Evolutionary conservation across 2,329 filamentous ascomycete genomes (phyloP), one percentile per base, ranked within the genome.

Genomic region (Cladophialophora chaetospira): DNA sequence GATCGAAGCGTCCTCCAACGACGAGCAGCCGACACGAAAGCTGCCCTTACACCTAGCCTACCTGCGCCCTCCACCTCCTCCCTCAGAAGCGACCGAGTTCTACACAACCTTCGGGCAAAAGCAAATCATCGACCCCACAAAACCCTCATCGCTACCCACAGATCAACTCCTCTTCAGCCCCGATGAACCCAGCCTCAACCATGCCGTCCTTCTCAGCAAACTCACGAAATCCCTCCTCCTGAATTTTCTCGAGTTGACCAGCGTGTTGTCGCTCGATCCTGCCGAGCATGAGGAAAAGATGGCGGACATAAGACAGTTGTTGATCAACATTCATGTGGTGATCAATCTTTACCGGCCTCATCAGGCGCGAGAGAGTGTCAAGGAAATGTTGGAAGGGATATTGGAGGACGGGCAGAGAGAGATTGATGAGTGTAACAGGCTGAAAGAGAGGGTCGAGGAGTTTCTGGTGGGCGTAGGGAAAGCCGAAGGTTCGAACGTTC

Each of bases 321-420:
- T 96, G 62, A 86, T 93, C 71, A 97, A 97, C 71, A 88, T 95
- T 68, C 91, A 97, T 73, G 90, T 95, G 68, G 81, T 96, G 52
- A 85, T 97, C 63, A 99, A 99, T 72, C 87, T 96, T 72, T 97
- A 96, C 74, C 83, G 93, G 28, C 92, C 92, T 8, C 92, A 97
- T 70, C 93, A 97, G 75, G 91, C 92, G 21, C 78, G 93, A 42
- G 92, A 97, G 75, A 91, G 87, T 25, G 78, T 96, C 56, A 96
- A 96, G 28, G 75, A 87, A 64, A 83, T 93, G 77, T 91, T 97
- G 88, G 89, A 96, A 73, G 87, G 88, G 64, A 88, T 93, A 67
- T 75, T 96, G 26, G 85, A 89, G 65, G 81, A 79, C 64, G 87
- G 87, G 53, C 83, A 82, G 63, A 82, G 82, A 53, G 91, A 97